phyloP scores from a whole-genome alignment of 768 basidiomycete genomes.

The Xerocomellus chrysenteron region DNA sequence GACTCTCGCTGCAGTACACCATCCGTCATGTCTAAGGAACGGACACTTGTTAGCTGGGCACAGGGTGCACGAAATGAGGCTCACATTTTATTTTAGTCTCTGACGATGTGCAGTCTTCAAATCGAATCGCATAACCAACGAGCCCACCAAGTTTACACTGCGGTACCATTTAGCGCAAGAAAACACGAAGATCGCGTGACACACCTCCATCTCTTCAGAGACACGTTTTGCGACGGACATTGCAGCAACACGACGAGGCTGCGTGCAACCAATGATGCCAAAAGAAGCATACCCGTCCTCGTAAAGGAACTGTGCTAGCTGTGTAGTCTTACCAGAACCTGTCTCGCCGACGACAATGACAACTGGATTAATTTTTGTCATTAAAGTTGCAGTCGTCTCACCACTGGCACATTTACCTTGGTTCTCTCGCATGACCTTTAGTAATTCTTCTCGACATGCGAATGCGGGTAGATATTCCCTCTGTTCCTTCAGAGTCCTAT shows the following conservation, averaged over 20 bases:
- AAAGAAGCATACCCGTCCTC: constrained; percentile 93
- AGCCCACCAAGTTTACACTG: constrained; percentile 86
- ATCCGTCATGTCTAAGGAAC: constrained; percentile 88
- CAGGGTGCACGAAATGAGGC: constrained; percentile 23
- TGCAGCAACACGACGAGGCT: constrained; percentile 97
- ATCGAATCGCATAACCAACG: constrained; percentile 97
- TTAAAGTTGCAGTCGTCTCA: not conserved
- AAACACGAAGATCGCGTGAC: constrained; percentile 19
- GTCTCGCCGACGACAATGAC: constrained; percentile 98
- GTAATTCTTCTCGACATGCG: constrained; percentile 90
- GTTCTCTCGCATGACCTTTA: constrained; percentile 87
- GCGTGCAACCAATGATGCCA: constrained; percentile 95
- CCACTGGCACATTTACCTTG: constrained; percentile 61
- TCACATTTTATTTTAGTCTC: constrained; percentile 97
- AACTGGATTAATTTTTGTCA: constrained; percentile 46
- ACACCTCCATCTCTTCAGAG: constrained; percentile 97
- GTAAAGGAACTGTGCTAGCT: constrained; percentile 91
- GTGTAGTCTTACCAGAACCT: constrained; percentile 99
- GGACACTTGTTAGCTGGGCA: not conserved
- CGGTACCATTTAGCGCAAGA: constrained; percentile 1
- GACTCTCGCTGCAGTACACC: constrained; percentile 98
- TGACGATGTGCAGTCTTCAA: constrained; percentile 93
- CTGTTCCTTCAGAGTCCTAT: constrained; percentile 87
- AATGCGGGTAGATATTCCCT: constrained; percentile 97
- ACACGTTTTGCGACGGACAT: constrained; percentile 99